Evolutionary conservation across 1,284 basidiomycete genomes (phyloP).

Genomic region (Pseudozyma thailandica): DNA sequence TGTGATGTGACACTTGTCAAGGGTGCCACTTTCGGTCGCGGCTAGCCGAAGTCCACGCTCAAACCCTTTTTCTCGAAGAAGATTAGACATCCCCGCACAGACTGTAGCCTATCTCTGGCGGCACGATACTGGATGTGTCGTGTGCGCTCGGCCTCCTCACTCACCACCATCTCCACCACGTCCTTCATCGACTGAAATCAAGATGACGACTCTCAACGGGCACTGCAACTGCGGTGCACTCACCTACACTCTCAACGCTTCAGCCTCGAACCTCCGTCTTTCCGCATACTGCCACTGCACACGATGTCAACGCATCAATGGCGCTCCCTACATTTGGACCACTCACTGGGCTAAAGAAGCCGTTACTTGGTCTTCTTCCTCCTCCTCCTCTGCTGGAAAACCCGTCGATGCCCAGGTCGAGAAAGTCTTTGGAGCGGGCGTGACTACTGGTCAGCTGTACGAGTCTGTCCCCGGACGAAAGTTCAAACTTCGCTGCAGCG

Average conservation of each 20-base stretch:
- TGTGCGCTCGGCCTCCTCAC: no score
- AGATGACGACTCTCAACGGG: slow-evolving; percentile 34
- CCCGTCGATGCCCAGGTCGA: slow-evolving; percentile 9
- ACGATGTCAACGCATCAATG: slow-evolving; percentile 60
- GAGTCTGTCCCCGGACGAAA: slow-evolving; percentile 51
- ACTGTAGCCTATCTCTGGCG: no score
- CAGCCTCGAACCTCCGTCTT: slow-evolving; percentile 39
- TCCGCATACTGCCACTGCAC: slow-evolving; percentile 60
- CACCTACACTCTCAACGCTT: slow-evolving; percentile 29
- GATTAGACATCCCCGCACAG: neutral
- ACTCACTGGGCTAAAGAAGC: slow-evolving; percentile 56
- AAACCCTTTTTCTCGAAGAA: neutral
- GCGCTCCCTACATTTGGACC: slow-evolving; percentile 58
- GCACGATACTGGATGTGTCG: no score
- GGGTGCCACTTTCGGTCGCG: slow-evolving; percentile 17
- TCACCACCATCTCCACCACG: slow-evolving; percentile 1
- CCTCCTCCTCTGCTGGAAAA: neutral
- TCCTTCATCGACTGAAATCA: neutral
- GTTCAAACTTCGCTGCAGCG: slow-evolving; percentile 56
- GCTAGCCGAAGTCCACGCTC: slow-evolving; percentile 3
- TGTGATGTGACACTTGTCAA: no score
- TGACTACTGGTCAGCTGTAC: slow-evolving; percentile 38
- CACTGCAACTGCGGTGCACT: slow-evolving; percentile 54
- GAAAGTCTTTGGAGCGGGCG: slow-evolving; percentile 17
- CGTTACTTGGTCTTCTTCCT: slow-evolving; percentile 46